Base-by-base conservation (phyloP, 257 asterid species). In the Rhazya stricta region DNA sequence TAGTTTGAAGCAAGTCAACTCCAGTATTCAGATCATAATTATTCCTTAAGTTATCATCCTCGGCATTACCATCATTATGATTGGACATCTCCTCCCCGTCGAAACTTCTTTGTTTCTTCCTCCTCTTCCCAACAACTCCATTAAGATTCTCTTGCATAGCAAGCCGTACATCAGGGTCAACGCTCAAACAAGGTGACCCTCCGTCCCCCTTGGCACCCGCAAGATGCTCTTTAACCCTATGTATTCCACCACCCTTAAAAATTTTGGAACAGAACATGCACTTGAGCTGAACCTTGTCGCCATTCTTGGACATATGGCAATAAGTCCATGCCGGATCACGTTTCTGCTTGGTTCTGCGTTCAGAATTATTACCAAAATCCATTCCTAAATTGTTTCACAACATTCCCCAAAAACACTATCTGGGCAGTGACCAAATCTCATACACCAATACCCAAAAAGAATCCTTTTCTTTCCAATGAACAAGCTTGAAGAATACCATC, bases 261-360 rank as follows among this genome's bases (percentile, higher is more conserved):
- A 90, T 80, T 67, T 94, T 94, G 46, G 89, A 96, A 78, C 99
- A 95, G 78, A 89, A 95, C 36, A 88, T 76, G 79, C 98, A 95
- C 81, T 91, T 91, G 21, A 95, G 93, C 72, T 92, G 96, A 41
- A 89, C 89, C 82, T 81, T 89, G 46, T 89, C 91, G 16, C 96
- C 98, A 84, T 78, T 88, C 84, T 89, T 91, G 45, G 76, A 92
- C 96, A 89, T 86, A 76, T 92, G 89, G 77, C 98, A 92, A 79
- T 95, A 97, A 79, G 89, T 91, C 99, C 99, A 95, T 7, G 99
- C 98, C 4, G 98, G 99, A 62, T 95, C 99, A 73, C 90, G 96
- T 82, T 95, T 92, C 68, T 89, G 98, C 43, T 97, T 87, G 48
- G 90, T 89, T 56, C 86, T 91, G 1, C 97, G 89, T 50, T 89